Base-by-base conservation (phyloP, 108 stramenopile species). In the Nitzschia putrida region DNA sequence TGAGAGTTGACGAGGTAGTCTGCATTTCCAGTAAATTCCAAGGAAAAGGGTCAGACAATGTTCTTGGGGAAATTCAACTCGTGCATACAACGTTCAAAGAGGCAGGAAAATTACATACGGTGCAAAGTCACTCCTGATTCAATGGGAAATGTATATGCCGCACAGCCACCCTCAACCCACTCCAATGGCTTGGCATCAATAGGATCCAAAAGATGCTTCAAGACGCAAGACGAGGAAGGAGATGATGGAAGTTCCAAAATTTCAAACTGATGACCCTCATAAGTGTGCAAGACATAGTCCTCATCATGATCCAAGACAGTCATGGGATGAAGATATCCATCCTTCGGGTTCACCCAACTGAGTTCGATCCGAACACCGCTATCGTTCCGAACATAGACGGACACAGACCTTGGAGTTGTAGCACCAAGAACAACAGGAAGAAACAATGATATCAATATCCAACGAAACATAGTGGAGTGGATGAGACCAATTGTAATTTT, bases 201-300 rank as follows among this genome's bases (percentile, higher is more conserved):
- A 34, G 29, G 29, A 34, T 34, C 29, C 29, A 34, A 34, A 34
- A 34, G 29, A 34, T 34, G 29, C 29, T 34, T 34, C 29, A 34
- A 34, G 47, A 16, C 47, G 6, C n/a, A 16, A 49, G 2, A 4
- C n/a, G 47, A 49, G 14, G 47, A 49, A 18, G 47, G 47, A 2
- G 18, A 49, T 49, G 44, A 69, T 7, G 85, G 82, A 56, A 85
- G 44, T 67, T 93, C 87, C 40, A 80, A 53, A 0, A 88, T 61
- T 73, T 87, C 57, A 72, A 93, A 93, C 9, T 76, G 45, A 64
- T 93, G 91, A n/a, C 79, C 81, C 25, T 76, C 78, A 73, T 65
- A 93, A 14, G 84, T 76, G 53, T 90, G 73, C 43, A 90, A 13
- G 13, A 18, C 12, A 10, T 43, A 43, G 2, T 9, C 12, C 5